Conservation (phyloP, 495 filamentous ascomycete genomes). For the Xylaria bambusicola region DNA sequence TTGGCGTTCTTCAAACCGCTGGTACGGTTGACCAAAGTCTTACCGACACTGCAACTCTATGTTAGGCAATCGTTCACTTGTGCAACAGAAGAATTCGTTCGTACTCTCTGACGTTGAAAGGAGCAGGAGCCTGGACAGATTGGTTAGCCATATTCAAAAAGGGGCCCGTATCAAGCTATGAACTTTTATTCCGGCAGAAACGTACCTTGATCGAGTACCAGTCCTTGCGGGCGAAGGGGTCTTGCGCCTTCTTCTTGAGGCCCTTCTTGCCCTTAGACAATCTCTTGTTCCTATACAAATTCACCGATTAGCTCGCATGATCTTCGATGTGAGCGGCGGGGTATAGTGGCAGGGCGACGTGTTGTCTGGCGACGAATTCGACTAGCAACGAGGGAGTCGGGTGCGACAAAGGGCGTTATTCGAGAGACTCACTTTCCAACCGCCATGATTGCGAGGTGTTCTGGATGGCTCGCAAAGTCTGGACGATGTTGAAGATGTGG, state of each 20-base stretch:
- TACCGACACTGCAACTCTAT: slow-evolving; percentile 74
- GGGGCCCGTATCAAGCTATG: background rate
- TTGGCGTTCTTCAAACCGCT: slow-evolving; percentile 99
- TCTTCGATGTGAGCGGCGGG: slow-evolving; percentile 23
- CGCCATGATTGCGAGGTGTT: slow-evolving; percentile 75
- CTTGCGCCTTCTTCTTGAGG: slow-evolving; percentile 97
- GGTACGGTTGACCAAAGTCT: slow-evolving; percentile 98
- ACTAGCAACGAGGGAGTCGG: slow-evolving; percentile 16
- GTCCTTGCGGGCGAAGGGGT: slow-evolving; percentile 97
- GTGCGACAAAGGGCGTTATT: slow-evolving; percentile 20
- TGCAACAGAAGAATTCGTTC: slow-evolving; percentile 35
- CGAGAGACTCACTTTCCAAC: slow-evolving; percentile 77
- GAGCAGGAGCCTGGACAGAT: slow-evolving; percentile 76
- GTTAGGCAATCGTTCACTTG: slow-evolving; percentile 34
- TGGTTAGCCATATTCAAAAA: background rate
- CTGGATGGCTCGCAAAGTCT: slow-evolving; percentile 32
- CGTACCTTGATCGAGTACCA: slow-evolving; percentile 96
- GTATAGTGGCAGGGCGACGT: slow-evolving; percentile 17
- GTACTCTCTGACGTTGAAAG: slow-evolving; percentile 96
- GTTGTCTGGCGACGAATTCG: slow-evolving; percentile 23
- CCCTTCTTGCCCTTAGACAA: slow-evolving; percentile 99
- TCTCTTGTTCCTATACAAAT: slow-evolving; percentile 91
- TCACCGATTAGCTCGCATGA: slow-evolving; percentile 50
- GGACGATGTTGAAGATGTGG: slow-evolving; percentile 30
- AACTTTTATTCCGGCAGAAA: slow-evolving; percentile 14